Base-by-base conservation (phyloP, 192 early-diverging fungal species). In the Mortierella antarctica region DNA sequence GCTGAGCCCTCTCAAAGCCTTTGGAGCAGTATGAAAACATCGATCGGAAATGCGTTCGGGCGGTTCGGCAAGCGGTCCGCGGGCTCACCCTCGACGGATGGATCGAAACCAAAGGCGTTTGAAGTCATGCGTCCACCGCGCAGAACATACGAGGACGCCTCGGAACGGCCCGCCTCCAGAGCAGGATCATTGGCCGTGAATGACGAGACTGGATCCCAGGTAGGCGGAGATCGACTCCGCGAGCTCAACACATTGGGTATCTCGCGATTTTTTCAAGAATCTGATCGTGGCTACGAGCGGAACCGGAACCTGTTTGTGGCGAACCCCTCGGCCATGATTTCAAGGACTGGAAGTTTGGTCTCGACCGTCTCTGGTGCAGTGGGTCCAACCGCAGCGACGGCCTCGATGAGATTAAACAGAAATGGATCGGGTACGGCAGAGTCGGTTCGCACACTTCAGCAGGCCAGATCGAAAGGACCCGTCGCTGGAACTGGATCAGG, bases 51-150 rank as follows among this genome's bases (percentile, higher is more conserved):
- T 5, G 53, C 51, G 2, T 67, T 80, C 48, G 31, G 31, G 3
- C 44, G 45, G 18, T 68, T 71, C 12, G 65, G 65, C 2, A 57
- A 44, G 23, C 41, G 59, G n/a, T 51, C 50, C 12, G 49, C 40
- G 18, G 48, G 53, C 21, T 14, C 64, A 5, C 41, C 65, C 14
- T 46, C 61, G 7, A 60, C 65, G 1, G 69, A 80, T 14, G 70
- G 70, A 4, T 56, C 77, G 5, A 80, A 80, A 39, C 77, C 70
- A 58, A 80, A 80, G 60, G 70, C 77, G 7, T 80, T 80, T 54
- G 77, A 80, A 18, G 77, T 80, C 13, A 80, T 80, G 54, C 77
- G 77, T 5, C 77, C 70, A 2, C 49, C 70, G 0, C 77, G 77
- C 12, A 57, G 49, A 20, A 57, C 31, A 31, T 31, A 65, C 49